Base-by-base conservation (phyloP, 139 green algal species). In the Zygnema cylindricum region DNA sequence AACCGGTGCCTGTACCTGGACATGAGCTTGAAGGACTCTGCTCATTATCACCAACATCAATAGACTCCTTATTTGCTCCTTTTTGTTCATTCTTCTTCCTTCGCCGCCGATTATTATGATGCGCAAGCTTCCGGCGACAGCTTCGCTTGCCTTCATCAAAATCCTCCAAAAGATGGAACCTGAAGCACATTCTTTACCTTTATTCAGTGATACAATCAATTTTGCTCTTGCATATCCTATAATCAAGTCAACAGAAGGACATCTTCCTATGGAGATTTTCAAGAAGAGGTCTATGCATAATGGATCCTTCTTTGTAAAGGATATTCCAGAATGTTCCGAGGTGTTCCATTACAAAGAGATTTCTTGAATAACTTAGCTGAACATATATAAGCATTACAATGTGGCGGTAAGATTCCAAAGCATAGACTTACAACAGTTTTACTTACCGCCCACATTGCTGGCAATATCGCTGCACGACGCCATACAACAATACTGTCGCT, bases 61-160 rank as follows among this genome's bases (percentile, higher is more conserved):
- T 16, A 25, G 49, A 16, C 49, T n/a, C n/a, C n/a, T 63, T 63
- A 25, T 16, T 63, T 63, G 49, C 49, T 25, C 49, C 49, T 63
- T 16, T 63, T 16, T 25, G 49, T 41, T 79, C 88, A 43, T 84
- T 89, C 25, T 84, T 89, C 1, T 49, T 89, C 35, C 88, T 41
- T 1, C 94, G 86, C 23, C 95, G 90, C 33, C 95, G 92, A 1
- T 91, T 93, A 84, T 96, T 96, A 92, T 96, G 95, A 85, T 94
- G 93, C 40, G 89, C 84, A 35, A 98, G 94, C 81, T 96, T 92
- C 43, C 94, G 93, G 32, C 96, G 92, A 91, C 96, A 98, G 78
- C 91, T 95, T 88, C 96, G 95, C 84, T 96, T 95, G 77, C 93
- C 91, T 32, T 93, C 96, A 81, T 98, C 96, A 89, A 98, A 98